phyloP scores from a whole-genome alignment of 768 basidiomycete species.

The Tylopilus plumbeoviolaceoides region DNA sequence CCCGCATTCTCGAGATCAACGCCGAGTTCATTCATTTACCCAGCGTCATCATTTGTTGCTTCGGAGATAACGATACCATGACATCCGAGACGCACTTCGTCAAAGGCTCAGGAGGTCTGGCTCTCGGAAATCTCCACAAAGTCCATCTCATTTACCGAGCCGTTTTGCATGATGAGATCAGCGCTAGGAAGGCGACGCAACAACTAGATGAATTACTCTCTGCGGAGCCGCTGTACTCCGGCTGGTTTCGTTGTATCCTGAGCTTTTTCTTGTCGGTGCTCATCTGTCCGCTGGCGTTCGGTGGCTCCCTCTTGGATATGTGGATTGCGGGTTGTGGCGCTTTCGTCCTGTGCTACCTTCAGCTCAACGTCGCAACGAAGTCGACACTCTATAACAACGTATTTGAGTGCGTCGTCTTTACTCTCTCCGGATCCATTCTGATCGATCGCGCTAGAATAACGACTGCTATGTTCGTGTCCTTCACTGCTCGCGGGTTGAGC shows the following conservation, averaged over 20 bases:
- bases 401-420: conserved; percentile 60
- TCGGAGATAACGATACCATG: conserved; percentile 86
- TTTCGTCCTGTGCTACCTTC: conserved; percentile 62
- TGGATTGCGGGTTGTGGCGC: conserved; percentile 73
- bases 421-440: conserved; percentile 2
- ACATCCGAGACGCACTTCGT: conserved; percentile 88
- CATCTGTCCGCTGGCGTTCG: conserved; percentile 84
- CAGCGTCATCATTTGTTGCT: conserved; percentile 79
- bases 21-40: conserved; percentile 90
- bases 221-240: conserved; percentile 60
- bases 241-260: conserved; percentile 57
- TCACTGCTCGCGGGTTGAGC: conserved; percentile 75
- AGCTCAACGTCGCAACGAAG: conserved; percentile 69
- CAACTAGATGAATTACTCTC: conserved; percentile 61
- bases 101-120: conserved; percentile 71
- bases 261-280: conserved; percentile 69
- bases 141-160: conserved; percentile 82
- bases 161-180: conserved; percentile 90
- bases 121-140: conserved; percentile 79
- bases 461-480: conserved; percentile 76
- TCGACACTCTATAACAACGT: conserved; percentile 85
- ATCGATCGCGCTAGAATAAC: conserved; percentile 56
- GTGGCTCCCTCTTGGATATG: conserved; percentile 82
- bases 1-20: conserved; percentile 84
- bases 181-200: conserved; percentile 69